Percentiles rank a stretch among this genome's conserved stretches.
These are phyloP conservation scores for Phytomonas sp. DNA, from an alignment of 208 protist species.

Conservation along the genomic window DNA sequence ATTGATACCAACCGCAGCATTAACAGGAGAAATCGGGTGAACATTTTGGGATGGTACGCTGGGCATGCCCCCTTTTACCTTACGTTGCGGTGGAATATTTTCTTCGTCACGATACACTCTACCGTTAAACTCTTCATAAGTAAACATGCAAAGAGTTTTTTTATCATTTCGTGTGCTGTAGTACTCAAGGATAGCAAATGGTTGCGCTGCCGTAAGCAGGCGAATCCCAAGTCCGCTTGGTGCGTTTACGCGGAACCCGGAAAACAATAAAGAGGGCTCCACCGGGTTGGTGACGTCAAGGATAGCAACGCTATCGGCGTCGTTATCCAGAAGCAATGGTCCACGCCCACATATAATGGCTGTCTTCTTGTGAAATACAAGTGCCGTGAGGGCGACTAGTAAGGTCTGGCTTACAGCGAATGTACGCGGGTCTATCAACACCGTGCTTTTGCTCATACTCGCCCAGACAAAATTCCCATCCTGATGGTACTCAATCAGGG, in stretches of 20 bases:
- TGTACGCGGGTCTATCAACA: slow-evolving; percentile 54
- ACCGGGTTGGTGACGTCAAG: slow-evolving; percentile 55
- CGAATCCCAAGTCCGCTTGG: not conserved
- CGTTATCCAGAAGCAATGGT: slow-evolving; percentile 22
- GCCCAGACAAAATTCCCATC: slow-evolving; percentile 61
- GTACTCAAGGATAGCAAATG: not conserved
- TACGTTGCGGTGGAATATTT: not conserved
- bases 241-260: slow-evolving; percentile 14
- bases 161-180: slow-evolving; percentile 11
- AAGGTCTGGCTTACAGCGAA: slow-evolving; percentile 33
- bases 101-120: slow-evolving; percentile 1
- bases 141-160: slow-evolving; percentile 53
- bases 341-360: slow-evolving; percentile 69
- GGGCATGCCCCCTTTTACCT: not conserved
- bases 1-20: not conserved
- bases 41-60: not conserved
- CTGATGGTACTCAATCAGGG: slow-evolving; percentile 57
- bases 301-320: slow-evolving; percentile 45
- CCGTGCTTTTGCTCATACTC: slow-evolving; percentile 34
- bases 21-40: slow-evolving; percentile 1
- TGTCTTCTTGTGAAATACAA: slow-evolving; percentile 57
- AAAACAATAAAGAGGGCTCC: slow-evolving; percentile 47
- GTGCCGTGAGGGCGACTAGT: slow-evolving; percentile 37
- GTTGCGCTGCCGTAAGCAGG: not conserved
- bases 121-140: slow-evolving; percentile 33